Evolutionary conservation across 352 stramenopile genomes (phyloP).

Genomic region (Blastocystis hominis): DNA sequence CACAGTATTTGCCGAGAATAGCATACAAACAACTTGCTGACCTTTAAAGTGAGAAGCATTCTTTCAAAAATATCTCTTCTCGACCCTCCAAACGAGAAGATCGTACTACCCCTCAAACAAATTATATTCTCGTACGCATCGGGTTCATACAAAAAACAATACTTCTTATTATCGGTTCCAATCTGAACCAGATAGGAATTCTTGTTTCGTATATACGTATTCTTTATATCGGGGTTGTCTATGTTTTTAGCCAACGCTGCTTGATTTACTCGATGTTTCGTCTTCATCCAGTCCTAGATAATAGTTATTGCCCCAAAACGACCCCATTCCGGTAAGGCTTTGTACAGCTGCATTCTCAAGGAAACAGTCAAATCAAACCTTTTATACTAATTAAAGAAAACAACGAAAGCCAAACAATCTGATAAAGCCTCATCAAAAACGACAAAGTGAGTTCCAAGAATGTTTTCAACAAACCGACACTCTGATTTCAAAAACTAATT

Average conservation of each 20-base stretch:
- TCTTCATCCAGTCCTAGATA: not conserved
- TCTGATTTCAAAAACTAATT: no score
- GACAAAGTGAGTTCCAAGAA: not conserved
- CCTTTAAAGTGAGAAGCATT: not conserved
- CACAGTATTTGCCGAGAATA: not conserved
- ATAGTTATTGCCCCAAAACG: not conserved
- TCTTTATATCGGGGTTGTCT: not conserved
- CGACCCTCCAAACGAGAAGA: slow-evolving; percentile 28
- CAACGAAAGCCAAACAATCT: not conserved
- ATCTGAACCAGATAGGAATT: slow-evolving; percentile 39
- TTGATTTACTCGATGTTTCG: not conserved
- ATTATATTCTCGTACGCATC: not conserved
- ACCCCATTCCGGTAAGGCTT: not conserved
- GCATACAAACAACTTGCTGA: not conserved
- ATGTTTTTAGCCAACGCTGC: not conserved
- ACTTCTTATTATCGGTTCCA: slow-evolving; percentile 48
- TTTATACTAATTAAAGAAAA: not conserved
- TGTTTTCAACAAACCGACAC: not conserved
- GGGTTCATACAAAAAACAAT: slow-evolving; percentile 20
- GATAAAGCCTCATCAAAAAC: slow-evolving; percentile 27
- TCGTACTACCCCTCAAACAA: not conserved
- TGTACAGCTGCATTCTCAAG: not conserved
- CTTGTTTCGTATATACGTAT: not conserved
- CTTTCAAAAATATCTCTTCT: slow-evolving; percentile 36
- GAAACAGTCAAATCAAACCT: not conserved